Conservation (phyloP, 768 basidiomycete species). For the Termitomyces titanicus region DNA sequence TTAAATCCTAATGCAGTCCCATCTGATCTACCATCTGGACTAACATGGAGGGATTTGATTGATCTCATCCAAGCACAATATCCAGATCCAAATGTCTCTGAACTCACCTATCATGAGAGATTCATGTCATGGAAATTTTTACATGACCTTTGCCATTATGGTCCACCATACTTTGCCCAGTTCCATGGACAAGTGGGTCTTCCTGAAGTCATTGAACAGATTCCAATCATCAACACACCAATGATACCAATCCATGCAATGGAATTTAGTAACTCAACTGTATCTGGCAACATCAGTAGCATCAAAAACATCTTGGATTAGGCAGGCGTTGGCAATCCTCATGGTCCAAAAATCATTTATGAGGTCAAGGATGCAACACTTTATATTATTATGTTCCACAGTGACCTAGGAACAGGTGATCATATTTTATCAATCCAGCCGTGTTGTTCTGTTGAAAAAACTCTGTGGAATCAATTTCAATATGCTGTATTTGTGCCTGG, state of each 20-base stretch:
- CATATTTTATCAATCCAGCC: conserved; percentile 8
- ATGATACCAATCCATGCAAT: background rate
- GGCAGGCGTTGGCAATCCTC: conserved; percentile 17
- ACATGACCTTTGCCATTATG: too few relatives aligned
- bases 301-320: conserved; percentile 13
- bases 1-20: too few relatives aligned
- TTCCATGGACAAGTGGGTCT: conserved; percentile 11
- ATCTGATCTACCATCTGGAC: too few relatives aligned
- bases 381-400: background rate
- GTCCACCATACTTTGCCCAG: conserved; percentile 18
- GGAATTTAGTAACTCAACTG: conserved; percentile 10
- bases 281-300: conserved; percentile 14
- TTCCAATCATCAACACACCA: conserved; percentile 8
- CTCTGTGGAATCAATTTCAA: conserved; percentile 14
- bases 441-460: conserved; percentile 12
- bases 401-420: conserved; percentile 9
- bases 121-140: conserved; percentile 25
- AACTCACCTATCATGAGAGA: background rate
- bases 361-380: background rate
- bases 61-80: too few relatives aligned
- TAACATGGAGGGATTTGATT: too few relatives aligned
- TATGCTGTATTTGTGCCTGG: conserved; percentile 18
- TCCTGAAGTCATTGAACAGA: conserved; percentile 16
- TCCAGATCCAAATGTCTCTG: too few relatives aligned
- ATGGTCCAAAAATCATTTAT: background rate